Evolutionary conservation across 371 early-diverging fungal species (phyloP).

Genomic region (Mortierella sp.): DNA sequence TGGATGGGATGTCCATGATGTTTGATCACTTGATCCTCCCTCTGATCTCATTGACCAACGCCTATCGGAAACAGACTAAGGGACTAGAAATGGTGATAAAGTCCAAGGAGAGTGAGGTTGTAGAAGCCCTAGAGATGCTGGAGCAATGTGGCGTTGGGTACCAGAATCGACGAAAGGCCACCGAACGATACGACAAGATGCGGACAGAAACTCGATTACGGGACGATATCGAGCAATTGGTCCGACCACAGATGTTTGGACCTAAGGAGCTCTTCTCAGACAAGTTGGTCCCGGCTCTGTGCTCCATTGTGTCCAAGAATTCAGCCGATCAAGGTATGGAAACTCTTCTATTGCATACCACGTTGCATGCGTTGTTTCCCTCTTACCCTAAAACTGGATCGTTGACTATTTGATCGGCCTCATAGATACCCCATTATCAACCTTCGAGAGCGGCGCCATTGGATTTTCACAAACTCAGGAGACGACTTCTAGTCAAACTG

Average conservation of each 20-base stretch:
- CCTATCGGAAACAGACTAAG: slow-evolving; percentile 33
- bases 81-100: slow-evolving; percentile 27
- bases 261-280: slow-evolving; percentile 43
- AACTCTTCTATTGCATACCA: neutral
- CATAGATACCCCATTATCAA: slow-evolving; percentile 10
- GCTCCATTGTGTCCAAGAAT: slow-evolving; percentile 32
- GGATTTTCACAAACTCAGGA: slow-evolving; percentile 2
- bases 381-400: neutral
- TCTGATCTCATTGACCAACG: slow-evolving; percentile 35
- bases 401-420: slow-evolving; percentile 3
- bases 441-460: neutral
- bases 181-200: slow-evolving; percentile 31
- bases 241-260: slow-evolving; percentile 16
- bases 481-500: slow-evolving; percentile 1
- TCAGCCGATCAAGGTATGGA: slow-evolving; percentile 21
- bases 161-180: slow-evolving; percentile 35
- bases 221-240: slow-evolving; percentile 20
- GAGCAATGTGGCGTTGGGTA: slow-evolving; percentile 35
- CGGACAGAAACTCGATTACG: slow-evolving; percentile 23
- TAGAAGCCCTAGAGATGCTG: slow-evolving; percentile 43
- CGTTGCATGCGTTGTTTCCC: neutral
- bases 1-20: slow-evolving; percentile 29
- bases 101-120: slow-evolving; percentile 41
- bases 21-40: slow-evolving; percentile 44
- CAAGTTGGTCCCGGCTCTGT: slow-evolving; percentile 13